Percentiles rank a stretch among this genome's conserved stretches.
These are phyloP conservation scores for Microsporum audouinii DNA, from an alignment of 2,329 filamentous ascomycete species.

Conservation along the genomic window DNA sequence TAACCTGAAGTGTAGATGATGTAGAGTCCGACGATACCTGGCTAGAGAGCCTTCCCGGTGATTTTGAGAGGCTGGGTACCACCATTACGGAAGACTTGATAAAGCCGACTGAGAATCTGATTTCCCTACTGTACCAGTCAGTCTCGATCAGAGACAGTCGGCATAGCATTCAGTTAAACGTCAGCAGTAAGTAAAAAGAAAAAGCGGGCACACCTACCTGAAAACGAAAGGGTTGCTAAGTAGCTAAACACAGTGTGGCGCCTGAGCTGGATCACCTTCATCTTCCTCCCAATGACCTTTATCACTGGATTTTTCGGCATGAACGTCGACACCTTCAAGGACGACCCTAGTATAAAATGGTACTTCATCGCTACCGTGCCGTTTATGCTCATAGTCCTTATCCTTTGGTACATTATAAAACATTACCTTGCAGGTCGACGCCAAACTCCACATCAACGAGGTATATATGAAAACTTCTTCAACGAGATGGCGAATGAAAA, in stretches of 20 bases:
- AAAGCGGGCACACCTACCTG: too few species aligned
- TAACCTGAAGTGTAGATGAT: constrained; percentile 14
- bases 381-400: constrained; percentile 36
- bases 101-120: constrained; percentile 40
- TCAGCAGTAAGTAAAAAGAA: constrained; percentile 37
- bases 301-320: constrained; percentile 39
- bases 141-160: constrained; percentile 43
- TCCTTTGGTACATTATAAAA: constrained; percentile 40
- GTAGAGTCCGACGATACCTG: constrained; percentile 26
- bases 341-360: constrained; percentile 37
- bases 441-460: constrained; percentile 37
- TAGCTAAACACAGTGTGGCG: constrained; percentile 19
- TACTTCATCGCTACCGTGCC: constrained; percentile 40
- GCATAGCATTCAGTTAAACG: constrained; percentile 38
- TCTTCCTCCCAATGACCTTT: constrained; percentile 39
- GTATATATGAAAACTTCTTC: constrained; percentile 42
- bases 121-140: constrained; percentile 43
- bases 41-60: constrained; percentile 31
- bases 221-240: background rate
- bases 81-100: constrained; percentile 41
- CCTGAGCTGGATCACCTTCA: constrained; percentile 31
- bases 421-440: constrained; percentile 33
- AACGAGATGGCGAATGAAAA: constrained; percentile 36
- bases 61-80: constrained; percentile 38
- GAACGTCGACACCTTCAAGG: constrained; percentile 40